Evolutionary conservation across 1,284 basidiomycete species (phyloP).

Genomic region (Cutaneotrichosporon dermatis): DNA sequence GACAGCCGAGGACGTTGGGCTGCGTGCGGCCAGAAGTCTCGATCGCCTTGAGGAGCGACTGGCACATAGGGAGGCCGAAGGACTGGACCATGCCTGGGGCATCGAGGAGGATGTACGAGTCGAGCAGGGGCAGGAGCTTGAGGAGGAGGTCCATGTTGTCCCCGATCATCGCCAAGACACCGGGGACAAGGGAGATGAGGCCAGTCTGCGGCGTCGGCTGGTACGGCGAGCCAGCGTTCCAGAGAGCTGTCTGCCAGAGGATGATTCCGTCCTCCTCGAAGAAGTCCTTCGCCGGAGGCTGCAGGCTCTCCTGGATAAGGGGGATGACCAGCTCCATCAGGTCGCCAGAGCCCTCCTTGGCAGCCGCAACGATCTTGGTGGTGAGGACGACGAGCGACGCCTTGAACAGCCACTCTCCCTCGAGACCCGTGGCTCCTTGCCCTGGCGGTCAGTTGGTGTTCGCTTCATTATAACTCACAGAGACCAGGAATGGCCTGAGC

Average conservation of each 20-base stretch:
- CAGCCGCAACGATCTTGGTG: conserved; percentile 61
- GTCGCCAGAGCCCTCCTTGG: conserved; percentile 36
- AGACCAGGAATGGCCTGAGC: conserved; percentile 65
- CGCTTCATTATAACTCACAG: conserved; percentile 55
- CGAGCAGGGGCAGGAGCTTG: conserved; percentile 64
- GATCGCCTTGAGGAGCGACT: conserved; percentile 34
- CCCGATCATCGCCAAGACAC: conserved; percentile 59
- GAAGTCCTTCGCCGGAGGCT: conserved; percentile 59
- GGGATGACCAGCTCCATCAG: conserved; percentile 59
- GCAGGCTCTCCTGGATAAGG: conserved; percentile 68
- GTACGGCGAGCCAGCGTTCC: conserved; percentile 61
- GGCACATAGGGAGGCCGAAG: conserved; percentile 31
- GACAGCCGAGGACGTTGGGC: conserved; percentile 27
- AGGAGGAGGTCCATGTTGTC: conserved; percentile 71
- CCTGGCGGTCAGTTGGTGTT: conserved; percentile 21
- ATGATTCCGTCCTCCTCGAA: conserved; percentile 73
- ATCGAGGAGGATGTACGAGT: conserved; percentile 75
- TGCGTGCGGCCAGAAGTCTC: conserved; percentile 28
- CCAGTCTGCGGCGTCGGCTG: conserved; percentile 44
- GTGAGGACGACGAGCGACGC: conserved; percentile 66
- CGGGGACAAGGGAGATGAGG: conserved; percentile 66
- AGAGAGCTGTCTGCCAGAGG: conserved; percentile 70
- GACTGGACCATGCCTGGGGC: conserved; percentile 56
- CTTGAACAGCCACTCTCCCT: conserved; percentile 75
- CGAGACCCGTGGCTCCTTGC: conserved; percentile 46